Evolutionary conservation across 768 basidiomycete species (phyloP).

Genomic region (Mrakia blollopis): DNA sequence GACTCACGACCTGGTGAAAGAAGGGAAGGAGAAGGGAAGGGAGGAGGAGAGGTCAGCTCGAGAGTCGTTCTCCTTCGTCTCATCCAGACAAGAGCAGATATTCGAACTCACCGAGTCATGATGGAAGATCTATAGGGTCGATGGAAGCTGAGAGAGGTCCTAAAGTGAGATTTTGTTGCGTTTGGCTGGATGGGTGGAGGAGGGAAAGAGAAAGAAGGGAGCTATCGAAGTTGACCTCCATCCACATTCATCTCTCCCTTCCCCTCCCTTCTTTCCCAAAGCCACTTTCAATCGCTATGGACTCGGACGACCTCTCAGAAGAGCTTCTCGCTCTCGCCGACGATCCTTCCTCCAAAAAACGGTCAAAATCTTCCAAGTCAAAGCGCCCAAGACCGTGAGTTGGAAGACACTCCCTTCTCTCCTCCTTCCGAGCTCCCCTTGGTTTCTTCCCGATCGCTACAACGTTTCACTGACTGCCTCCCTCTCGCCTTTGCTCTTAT

Average conservation of each 20-base stretch:
- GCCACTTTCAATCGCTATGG: background rate
- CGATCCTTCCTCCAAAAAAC: constrained; percentile 43
- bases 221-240: background rate
- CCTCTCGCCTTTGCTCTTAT: constrained; percentile 37
- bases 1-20: background rate
- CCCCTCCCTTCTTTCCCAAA: background rate
- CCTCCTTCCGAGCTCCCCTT: constrained; percentile 44
- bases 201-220: background rate
- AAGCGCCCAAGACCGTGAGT: constrained; percentile 7
- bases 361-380: constrained; percentile 21
- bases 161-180: background rate
- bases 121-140: background rate
- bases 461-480: constrained; percentile 50
- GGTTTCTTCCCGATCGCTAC: background rate
- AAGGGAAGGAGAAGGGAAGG: background rate
- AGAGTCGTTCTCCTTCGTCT: background rate
- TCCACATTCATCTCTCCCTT: background rate
- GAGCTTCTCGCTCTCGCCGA: constrained; percentile 78
- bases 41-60: background rate
- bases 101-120: background rate
- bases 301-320: constrained; percentile 46
- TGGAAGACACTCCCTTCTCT: background rate
- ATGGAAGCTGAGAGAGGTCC: background rate
- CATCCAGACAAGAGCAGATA: background rate
- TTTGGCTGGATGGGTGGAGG: background rate